Base-by-base conservation (phyloP, 2,329 filamentous ascomycete species). In the Scopulariopsis brevicaulis region DNA sequence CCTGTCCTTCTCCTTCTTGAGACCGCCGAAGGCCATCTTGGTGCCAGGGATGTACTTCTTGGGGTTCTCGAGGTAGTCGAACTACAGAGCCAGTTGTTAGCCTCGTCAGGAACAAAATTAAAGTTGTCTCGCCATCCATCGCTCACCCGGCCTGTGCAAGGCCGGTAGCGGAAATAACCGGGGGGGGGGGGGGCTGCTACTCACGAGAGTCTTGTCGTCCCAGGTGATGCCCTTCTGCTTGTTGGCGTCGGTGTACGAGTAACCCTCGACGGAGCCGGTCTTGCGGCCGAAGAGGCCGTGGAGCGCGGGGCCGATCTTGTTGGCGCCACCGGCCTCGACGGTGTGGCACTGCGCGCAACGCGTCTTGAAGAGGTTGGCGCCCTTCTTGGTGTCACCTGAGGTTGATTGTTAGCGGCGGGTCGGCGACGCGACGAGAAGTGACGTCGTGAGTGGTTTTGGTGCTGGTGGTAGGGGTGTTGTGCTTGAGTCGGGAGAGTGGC, bases 11-110 rank as follows among this genome's bases (percentile, higher is more conserved):
- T 85, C 84, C 90, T 99, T 99, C 92, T 99, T 99, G 73, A 99
- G 85, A 76, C 94, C 94, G 80, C 94, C 94, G 74, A 97, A 99
- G 70, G 94, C 94, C 94, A 99, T 99, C 90, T 97, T 99, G 81
- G 94, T 99, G 68, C 94, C 94, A 67, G 94, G 94, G 65, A 99
- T 96, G 86, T 92, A 99, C 85, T 97, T 97, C 88, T 99, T 99
- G 80, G 94, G 94, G 88, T 97, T 97, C 85, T 99, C 94, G 71
- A 99, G 92, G 86, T 99, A 99, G 66, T 86, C 83, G 79, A 96
- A 97, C 89, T 92, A 28, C 37, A 18, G 18, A 4, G 12, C 2
- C n/a, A 46, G 3, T 46, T 12, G 25, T 51, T 37, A 52, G 55
- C 22, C 24, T 12, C n/a, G 5, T n/a, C n/a, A 18, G 18, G 28